These are phyloP conservation scores for Rhizopogon salebrosus DNA, from an alignment of 768 basidiomycete genomes.

Conservation along the genomic window DNA sequence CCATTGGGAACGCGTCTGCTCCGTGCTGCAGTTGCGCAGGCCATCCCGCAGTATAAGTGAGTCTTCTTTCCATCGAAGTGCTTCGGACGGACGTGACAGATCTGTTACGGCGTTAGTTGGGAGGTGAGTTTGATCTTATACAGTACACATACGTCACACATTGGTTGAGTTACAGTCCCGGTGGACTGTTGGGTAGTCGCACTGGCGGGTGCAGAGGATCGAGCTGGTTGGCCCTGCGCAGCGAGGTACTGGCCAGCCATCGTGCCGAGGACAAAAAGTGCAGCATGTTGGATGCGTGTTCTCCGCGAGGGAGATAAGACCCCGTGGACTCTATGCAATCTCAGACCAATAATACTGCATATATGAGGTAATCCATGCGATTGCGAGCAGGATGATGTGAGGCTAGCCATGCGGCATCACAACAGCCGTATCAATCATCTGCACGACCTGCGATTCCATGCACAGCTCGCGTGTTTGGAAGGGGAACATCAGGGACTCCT, in stretches of 20 bases:
- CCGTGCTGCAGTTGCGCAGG: constrained; percentile 39
- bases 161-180: constrained; percentile 24
- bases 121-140: constrained; percentile 2
- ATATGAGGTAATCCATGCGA: too few relatives aligned
- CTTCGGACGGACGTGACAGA: constrained; percentile 52
- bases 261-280: constrained; percentile 30
- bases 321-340: constrained; percentile 7
- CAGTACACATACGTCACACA: constrained; percentile 45
- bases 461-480: not conserved
- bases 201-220: constrained; percentile 13
- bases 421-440: not conserved
- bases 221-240: constrained; percentile 19
- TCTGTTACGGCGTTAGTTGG: constrained; percentile 27
- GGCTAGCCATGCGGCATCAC: not conserved
- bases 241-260: constrained; percentile 32
- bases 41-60: constrained; percentile 56
- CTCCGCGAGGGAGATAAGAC: constrained; percentile 20
- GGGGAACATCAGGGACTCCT: too few relatives aligned
- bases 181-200: constrained; percentile 11
- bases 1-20: constrained; percentile 9
- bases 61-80: constrained; percentile 50
- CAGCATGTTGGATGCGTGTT: constrained; percentile 28
- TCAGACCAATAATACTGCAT: too few relatives aligned
- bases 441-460: not conserved
- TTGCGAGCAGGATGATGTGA: not conserved